Conservation (phyloP, 2,329 filamentous ascomycete species). For the Biscogniauxia mediterranea region DNA sequence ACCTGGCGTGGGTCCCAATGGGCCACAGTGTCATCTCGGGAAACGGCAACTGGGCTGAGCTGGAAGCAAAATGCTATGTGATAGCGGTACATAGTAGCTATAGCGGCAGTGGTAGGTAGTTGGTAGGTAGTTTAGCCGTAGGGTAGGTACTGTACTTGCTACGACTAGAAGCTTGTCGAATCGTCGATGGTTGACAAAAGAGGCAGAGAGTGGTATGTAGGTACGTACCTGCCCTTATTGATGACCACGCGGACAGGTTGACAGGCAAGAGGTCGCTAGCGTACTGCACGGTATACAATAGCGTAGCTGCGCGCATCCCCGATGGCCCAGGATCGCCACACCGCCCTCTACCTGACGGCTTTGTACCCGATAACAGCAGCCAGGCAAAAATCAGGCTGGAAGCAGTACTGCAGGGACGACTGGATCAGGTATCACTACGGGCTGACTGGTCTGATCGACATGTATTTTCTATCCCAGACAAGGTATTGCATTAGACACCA, state of each 20-base stretch:
- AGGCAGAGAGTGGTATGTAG: slow-evolving; percentile 14
- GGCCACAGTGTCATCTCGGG: slow-evolving; percentile 11
- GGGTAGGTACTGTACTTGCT: too few species aligned
- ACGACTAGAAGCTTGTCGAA: slow-evolving; percentile 25
- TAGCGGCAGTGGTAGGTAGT: too few species aligned
- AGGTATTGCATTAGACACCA: slow-evolving; percentile 13
- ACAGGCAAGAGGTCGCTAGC: slow-evolving; percentile 19
- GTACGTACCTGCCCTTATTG: background rate
- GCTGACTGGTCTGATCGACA: slow-evolving; percentile 19
- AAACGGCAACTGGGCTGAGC: slow-evolving; percentile 5
- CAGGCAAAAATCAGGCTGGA: slow-evolving; percentile 5
- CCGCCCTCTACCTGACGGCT: slow-evolving; percentile 26
- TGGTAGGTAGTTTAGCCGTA: too few species aligned
- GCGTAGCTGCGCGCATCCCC: slow-evolving; percentile 18
- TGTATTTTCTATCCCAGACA: slow-evolving; percentile 24
- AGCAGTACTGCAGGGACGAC: slow-evolving; percentile 15
- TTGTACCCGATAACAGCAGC: slow-evolving; percentile 25
- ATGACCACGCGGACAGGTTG: background rate
- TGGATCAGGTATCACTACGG: slow-evolving; percentile 19
- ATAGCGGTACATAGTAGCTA: too few species aligned
- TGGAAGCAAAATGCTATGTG: too few species aligned
- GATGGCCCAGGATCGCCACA: slow-evolving; percentile 25
- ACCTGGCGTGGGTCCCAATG: slow-evolving; percentile 13
- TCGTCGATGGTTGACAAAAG: slow-evolving; percentile 18
- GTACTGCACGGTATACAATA: slow-evolving; percentile 30